Evolutionary conservation across 768 basidiomycete species (phyloP).

Genomic region (Hericium erinaceus): DNA sequence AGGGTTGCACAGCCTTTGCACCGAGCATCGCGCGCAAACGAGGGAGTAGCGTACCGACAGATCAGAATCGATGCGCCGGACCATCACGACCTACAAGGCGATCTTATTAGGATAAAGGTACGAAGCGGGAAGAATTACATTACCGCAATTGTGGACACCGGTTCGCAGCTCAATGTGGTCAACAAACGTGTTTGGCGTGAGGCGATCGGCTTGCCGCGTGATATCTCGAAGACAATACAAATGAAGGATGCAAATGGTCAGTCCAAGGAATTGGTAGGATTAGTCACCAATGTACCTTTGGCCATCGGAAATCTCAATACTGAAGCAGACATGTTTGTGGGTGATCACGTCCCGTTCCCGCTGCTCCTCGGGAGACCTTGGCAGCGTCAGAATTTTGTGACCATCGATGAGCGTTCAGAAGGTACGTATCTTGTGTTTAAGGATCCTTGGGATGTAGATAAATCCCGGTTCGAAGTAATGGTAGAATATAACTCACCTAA

Average conservation of each 20-base stretch:
- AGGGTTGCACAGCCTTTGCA: not conserved
- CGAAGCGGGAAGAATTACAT: too few relatives aligned
- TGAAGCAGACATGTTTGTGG: too few relatives aligned
- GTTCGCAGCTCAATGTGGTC: too few relatives aligned
- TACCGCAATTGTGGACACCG: too few relatives aligned
- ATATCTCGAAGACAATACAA: not conserved
- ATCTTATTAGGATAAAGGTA: not conserved
- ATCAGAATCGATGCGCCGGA: not conserved
- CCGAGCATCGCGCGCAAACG: not conserved
- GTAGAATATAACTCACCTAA: not conserved
- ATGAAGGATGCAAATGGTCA: conserved; percentile 24
- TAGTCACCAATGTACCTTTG: conserved; percentile 16
- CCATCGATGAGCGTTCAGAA: conserved; percentile 14
- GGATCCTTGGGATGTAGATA: not conserved
- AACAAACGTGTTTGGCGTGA: not conserved
- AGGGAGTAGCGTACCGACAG: not conserved
- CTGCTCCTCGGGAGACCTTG: too few relatives aligned
- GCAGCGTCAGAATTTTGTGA: conserved; percentile 12
- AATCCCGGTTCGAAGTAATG: not conserved
- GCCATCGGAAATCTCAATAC: conserved; percentile 17
- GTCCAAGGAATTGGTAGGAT: conserved; percentile 13
- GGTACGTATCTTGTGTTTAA: conserved; percentile 12
- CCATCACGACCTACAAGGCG: not conserved
- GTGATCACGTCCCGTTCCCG: too few relatives aligned
- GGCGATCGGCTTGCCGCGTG: not conserved